Evolutionary conservation across 331 rosid genomes (phyloP).

Genomic region (Prunus yedoensis): DNA sequence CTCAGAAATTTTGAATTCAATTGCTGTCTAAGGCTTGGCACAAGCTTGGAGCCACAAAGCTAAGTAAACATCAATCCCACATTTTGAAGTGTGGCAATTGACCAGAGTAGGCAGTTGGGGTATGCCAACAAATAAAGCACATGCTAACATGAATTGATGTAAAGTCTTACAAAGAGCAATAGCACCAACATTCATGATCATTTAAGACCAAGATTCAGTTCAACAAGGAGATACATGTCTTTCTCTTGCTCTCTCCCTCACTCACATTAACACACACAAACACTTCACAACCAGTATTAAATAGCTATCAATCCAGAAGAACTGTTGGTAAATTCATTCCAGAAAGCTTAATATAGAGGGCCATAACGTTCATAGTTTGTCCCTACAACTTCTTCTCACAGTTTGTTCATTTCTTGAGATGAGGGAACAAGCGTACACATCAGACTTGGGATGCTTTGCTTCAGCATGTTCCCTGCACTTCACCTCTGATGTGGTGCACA

Average conservation of each 20-base stretch:
- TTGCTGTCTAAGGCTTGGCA: too few relatives aligned
- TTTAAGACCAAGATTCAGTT: conserved; percentile 17
- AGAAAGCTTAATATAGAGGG: conserved; percentile 27
- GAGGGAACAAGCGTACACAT: conserved; percentile 64
- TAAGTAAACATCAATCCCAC: neutral
- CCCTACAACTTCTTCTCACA: conserved; percentile 3
- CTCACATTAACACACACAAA: conserved; percentile 1
- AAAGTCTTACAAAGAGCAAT: neutral
- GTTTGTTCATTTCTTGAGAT: conserved; percentile 59
- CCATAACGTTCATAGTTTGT: conserved; percentile 17
- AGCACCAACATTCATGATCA: conserved; percentile 14
- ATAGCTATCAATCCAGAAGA: conserved; percentile 20
- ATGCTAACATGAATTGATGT: neutral
- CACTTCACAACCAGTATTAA: conserved; percentile 20
- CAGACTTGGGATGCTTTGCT: conserved; percentile 95
- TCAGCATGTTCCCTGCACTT: conserved; percentile 97
- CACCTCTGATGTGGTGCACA: conserved; percentile 93
- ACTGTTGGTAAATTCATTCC: conserved; percentile 7
- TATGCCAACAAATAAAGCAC: neutral
- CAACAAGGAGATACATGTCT: conserved; percentile 14
- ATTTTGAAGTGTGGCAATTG: neutral
- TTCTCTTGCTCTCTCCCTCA: neutral
- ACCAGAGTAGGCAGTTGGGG: neutral
- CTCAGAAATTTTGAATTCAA: too few relatives aligned
- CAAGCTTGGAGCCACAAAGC: neutral